phyloP scores from a whole-genome alignment of 495 filamentous ascomycete genomes.

The Friedmanniomyces endolithicus region DNA sequence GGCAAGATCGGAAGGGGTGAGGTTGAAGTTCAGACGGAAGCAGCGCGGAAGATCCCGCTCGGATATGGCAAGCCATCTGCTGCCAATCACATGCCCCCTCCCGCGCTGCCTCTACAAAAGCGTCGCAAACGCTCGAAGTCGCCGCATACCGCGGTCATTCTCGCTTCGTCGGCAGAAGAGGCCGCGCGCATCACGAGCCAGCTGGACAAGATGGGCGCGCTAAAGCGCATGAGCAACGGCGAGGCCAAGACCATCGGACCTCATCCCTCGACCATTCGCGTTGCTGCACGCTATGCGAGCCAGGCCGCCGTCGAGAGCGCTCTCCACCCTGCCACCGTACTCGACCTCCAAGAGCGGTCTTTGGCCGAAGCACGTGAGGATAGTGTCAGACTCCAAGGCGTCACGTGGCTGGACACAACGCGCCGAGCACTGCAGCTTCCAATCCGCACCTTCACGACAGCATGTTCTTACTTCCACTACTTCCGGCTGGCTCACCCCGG shows the following conservation, averaged over 20 bases:
- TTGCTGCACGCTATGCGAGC: conserved; percentile 53
- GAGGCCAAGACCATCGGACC: conserved; percentile 34
- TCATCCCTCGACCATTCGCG: conserved; percentile 59
- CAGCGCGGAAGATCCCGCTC: background rate
- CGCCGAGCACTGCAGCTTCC: conserved; percentile 63
- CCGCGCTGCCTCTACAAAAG: background rate
- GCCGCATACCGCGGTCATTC: background rate
- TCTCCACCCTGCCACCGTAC: background rate
- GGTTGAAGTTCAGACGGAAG: background rate
- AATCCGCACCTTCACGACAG: conserved; percentile 72
- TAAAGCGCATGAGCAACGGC: conserved; percentile 13
- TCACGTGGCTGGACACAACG: conserved; percentile 70
- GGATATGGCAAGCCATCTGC: background rate
- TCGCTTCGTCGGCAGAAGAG: background rate
- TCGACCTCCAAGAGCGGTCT: conserved; percentile 46
- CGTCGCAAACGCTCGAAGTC: too few relatives aligned
- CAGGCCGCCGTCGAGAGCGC: conserved; percentile 9
- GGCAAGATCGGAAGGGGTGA: background rate
- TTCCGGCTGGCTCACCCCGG: conserved; percentile 71
- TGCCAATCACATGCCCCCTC: background rate
- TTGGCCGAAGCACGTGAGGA: conserved; percentile 54
- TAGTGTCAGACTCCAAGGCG: conserved; percentile 56
- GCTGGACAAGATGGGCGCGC: conserved; percentile 11
- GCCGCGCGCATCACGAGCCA: background rate
- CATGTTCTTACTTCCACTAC: conserved; percentile 74